phyloP scores from a whole-genome alignment of 2,329 filamentous ascomycete species.

The Sporothrix sp. region DNA sequence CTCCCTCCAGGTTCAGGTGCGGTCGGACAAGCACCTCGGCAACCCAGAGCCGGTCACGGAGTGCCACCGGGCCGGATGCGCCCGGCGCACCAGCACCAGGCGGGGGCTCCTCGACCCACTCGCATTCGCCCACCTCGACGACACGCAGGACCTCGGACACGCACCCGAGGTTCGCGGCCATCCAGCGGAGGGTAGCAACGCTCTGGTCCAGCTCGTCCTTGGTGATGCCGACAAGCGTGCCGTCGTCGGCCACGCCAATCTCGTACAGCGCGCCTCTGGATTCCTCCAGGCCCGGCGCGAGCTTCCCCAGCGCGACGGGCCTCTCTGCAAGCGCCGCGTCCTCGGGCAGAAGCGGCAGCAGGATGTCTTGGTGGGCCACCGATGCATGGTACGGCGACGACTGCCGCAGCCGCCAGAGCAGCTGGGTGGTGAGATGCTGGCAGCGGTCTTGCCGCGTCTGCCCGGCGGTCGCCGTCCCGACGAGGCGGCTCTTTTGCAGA shows the following conservation, averaged over 20 bases:
- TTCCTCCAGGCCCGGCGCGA: conserved; percentile 76
- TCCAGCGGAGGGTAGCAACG: conserved; percentile 70
- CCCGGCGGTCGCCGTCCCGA: conserved; percentile 24
- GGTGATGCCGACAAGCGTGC: conserved; percentile 76
- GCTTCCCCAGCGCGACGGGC: conserved; percentile 42
- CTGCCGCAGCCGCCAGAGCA: conserved; percentile 90
- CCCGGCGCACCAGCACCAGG: conserved; percentile 10
- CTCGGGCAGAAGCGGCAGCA: conserved; percentile 62
- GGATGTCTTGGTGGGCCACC: conserved; percentile 57
- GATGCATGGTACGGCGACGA: conserved; percentile 85
- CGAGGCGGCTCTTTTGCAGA: conserved; percentile 19
- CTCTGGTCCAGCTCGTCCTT: conserved; percentile 91
- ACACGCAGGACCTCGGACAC: conserved; percentile 70
- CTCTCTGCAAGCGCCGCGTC: conserved; percentile 38
- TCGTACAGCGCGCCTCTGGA: conserved; percentile 91
- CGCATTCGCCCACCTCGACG: conserved; percentile 76
- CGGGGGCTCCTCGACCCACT: conserved; percentile 49
- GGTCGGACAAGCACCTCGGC: conserved; percentile 85
- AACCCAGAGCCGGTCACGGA: conserved; percentile 62
- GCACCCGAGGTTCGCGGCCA: conserved; percentile 89
- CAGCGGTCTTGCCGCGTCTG: conserved; percentile 74
- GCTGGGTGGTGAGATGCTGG: conserved; percentile 85
- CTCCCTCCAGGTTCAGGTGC: conserved; percentile 35
- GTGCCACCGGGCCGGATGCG: conserved; percentile 20
- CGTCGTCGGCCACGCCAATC: conserved; percentile 92